Conservation (phyloP, 2,329 filamentous ascomycete species). For the Hymenoscyphus albidus region DNA sequence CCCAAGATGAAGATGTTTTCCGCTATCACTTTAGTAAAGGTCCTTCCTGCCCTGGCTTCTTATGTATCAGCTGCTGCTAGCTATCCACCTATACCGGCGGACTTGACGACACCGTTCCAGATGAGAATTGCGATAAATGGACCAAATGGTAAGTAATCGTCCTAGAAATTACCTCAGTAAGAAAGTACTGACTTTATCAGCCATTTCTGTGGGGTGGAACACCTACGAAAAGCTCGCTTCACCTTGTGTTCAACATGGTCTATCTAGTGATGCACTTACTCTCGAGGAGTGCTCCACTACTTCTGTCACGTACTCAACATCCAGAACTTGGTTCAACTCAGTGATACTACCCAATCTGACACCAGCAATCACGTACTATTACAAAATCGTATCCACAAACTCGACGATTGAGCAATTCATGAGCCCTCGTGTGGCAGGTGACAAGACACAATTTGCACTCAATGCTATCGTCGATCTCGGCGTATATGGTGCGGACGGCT, state of each 20-base stretch:
- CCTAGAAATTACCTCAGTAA: too few relatives aligned
- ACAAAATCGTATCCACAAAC: conserved; percentile 55
- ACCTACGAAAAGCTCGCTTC: neutral
- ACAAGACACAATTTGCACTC: conserved; percentile 50
- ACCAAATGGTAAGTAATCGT: neutral
- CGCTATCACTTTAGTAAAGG: neutral
- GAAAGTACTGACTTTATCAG: neutral
- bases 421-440: conserved; percentile 50
- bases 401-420: conserved; percentile 47
- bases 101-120: neutral
- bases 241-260: neutral
- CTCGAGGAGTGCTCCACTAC: conserved; percentile 33
- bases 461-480: conserved; percentile 53
- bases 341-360: conserved; percentile 45
- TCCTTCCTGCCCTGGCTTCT: neutral
- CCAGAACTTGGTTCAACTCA: conserved; percentile 50
- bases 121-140: conserved; percentile 1
- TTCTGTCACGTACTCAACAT: conserved; percentile 49
- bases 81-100: neutral
- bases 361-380: conserved; percentile 56
- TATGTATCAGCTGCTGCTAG: neutral
- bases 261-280: neutral
- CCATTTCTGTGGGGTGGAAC: conserved; percentile 1
- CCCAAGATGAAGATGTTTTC: neutral
- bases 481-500: conserved; percentile 51